Evolutionary conservation across 495 filamentous ascomycete genomes (phyloP), one percentile per base, ranked within the genome.

Genomic region (Rhizodiscina lignyota): DNA sequence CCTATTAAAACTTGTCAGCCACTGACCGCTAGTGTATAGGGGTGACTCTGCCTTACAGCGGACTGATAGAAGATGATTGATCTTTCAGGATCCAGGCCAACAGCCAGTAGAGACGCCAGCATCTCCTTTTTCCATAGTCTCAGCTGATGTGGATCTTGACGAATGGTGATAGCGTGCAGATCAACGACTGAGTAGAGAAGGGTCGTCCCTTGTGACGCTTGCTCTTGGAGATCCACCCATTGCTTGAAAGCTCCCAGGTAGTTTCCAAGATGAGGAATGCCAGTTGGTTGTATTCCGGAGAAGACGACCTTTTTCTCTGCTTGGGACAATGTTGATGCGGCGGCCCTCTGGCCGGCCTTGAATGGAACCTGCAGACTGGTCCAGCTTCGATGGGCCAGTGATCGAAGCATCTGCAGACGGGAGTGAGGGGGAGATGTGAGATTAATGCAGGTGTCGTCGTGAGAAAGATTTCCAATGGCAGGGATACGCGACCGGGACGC

Each of bases 271-370:
- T 96, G 91, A n/a, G 89, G 91, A 6, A 92, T 59, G 3, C 86
- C 89, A 4, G 89, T 96, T 13, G 89, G 91, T 49, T 97, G 89
- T 42, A 97, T 96, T 20, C 84, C 89, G 6, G 91, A 96, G 63
- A 96, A 96, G 41, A 97, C 63, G 20, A 75, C 58, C n/a, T n/a
- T n/a, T n/a, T n/a, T n/a, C n/a, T n/a, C n/a, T n/a, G n/a, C n/a
- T n/a, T n/a, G n/a, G n/a, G n/a, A n/a, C n/a, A n/a, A n/a, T n/a
- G n/a, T n/a, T n/a, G n/a, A n/a, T n/a, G n/a, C n/a, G n/a, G n/a
- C n/a, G n/a, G n/a, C n/a, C n/a, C n/a, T n/a, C n/a, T n/a, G n/a
- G n/a, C n/a, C n/a, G n/a, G n/a, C n/a, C n/a, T n/a, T n/a, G n/a
- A n/a, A n/a, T n/a, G n/a, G n/a, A n/a, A n/a, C n/a, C n/a, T n/a